Evolutionary conservation across 305 asterid genomes (phyloP), one percentile per base, ranked within the genome.

Genomic region (Fraxinus baroniana): DNA sequence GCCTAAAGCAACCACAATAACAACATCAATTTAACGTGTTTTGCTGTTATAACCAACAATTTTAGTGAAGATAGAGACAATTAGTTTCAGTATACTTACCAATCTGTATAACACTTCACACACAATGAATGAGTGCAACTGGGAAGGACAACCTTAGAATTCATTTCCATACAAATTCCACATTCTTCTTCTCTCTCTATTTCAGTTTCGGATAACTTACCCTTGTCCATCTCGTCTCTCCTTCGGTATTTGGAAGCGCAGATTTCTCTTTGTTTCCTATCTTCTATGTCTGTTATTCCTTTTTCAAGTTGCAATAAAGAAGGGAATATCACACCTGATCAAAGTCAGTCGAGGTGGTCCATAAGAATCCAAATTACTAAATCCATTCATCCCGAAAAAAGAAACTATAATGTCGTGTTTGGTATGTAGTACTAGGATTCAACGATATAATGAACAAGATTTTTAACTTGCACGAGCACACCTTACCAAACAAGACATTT

Each of bases 181-280:
- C 98, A 95, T 86, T 95, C 98, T 88, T 95, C 97, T 78, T 92
- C 98, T 83, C 97, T 88, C 88, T 93, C 98, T 1, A 92, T 88
- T 57, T 95, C 98, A 1, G 89, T 90, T 84, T 93, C 98, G 77
- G 97, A 88, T 84, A 94, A 83, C 87, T 92, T 92, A 4, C 97
- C 98, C 85, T 94, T 93, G 83, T 85, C 86, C 88, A 76, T 88
- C 82, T 88, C 97, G 78, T 91, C 92, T 71, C 87, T 86, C 83
- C 90, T 88, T 78, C 74, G 78, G 87, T 92, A 95, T 70, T 92
- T 94, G 30, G 88, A 81, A 30, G 83, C 91, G 17, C 93, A 93
- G 0, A 90, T 74, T 86, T 90, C 94, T 77, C 89, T 89, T 79
- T 95, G 99, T 85, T 95, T 94, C 88, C 94, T 89, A 72, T 92